Evolutionary conservation across 1,284 basidiomycete genomes (phyloP), one percentile per base, ranked within the genome.

Genomic region (Moesziomyces aphidis): DNA sequence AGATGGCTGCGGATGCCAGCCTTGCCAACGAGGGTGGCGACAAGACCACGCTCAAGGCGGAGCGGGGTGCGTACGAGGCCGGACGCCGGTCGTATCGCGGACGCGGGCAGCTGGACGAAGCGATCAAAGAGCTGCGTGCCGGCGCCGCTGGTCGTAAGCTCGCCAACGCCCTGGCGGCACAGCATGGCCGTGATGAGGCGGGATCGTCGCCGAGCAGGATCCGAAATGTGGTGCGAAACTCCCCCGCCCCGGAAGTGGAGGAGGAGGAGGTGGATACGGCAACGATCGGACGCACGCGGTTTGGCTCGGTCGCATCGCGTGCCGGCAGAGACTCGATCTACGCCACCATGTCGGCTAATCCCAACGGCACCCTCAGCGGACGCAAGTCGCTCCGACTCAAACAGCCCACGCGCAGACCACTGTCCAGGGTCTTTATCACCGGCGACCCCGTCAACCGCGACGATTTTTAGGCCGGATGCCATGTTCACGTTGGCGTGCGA

Each of bases 61-160:
- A 28, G 39, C 21, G 51, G n/a, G 28, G 44, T 34, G 31, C 31
- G 13, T 34, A 34, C 19, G 53, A 58, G 17, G n/a, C 31, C 5
- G 63, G 61, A 17, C 23, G 72, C 15, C 52, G 75, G 26, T 60
- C 62, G 39, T 67, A 73, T 34, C 55, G 78, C n/a, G 75, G 74
- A 4, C 52, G 78, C 17, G 78, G 78, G 7, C 71, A 77, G 55
- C 49, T 79, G 21, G 75, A 80, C 57, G 78, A 77, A 44, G 77
- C 78, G 39, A 80, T 79, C 70, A 77, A 79, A 23, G 77, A 79
- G 48, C 65, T 79, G 13, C 60, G 75, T 7, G 61, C 57, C 3
- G 77, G 78, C 6, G 68, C 50, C 1, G 63, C 61, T 10, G 71
- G 65, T 36, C 54, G 71, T 10, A 73, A 73, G 24, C 26, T 61